phyloP scores from a whole-genome alignment of 2,329 filamentous ascomycete genomes.

The Zymoseptoria pseudotritici region DNA sequence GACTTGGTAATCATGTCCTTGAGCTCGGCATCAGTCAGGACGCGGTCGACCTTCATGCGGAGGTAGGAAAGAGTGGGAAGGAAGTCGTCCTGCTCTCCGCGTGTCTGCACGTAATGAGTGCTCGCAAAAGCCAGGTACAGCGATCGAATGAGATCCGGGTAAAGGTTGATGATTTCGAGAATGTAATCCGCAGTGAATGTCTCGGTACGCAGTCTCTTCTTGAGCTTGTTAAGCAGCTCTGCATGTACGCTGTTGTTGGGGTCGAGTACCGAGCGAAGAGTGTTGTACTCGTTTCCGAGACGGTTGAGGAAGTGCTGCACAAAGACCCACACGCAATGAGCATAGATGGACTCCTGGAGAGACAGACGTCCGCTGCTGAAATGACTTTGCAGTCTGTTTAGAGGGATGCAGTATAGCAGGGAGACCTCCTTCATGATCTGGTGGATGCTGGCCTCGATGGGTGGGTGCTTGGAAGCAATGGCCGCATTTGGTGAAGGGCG shows the following conservation, averaged over 20 bases:
- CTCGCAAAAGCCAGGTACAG: conserved; percentile 89
- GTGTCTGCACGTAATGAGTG: conserved; percentile 67
- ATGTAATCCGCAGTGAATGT: conserved; percentile 99
- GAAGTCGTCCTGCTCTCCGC: conserved; percentile 59
- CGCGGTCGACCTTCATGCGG: conserved; percentile 59
- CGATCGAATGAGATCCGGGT: conserved; percentile 77
- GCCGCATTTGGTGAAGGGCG: conserved; percentile 56
- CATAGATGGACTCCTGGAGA: conserved; percentile 93
- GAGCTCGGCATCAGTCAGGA: conserved; percentile 67
- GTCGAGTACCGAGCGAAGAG: conserved; percentile 74
- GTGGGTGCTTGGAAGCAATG: conserved; percentile 54
- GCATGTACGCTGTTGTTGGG: conserved; percentile 74
- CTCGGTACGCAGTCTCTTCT: conserved; percentile 88
- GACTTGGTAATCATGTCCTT: conserved; percentile 71
- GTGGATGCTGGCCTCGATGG: conserved; percentile 89
- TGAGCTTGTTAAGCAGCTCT: conserved; percentile 84
- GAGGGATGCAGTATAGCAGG: conserved; percentile 91
- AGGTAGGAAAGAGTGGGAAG: conserved; percentile 63
- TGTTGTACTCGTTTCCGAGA: conserved; percentile 83
- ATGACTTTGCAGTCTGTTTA: conserved; percentile 88
- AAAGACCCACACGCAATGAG: conserved; percentile 95
- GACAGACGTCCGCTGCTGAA: conserved; percentile 83
- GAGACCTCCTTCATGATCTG: conserved; percentile 99
- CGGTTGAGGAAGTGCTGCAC: conserved; percentile 97
- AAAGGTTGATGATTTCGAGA: conserved; percentile 87